These are phyloP conservation scores for Aureobasidium sp. DNA, from an alignment of 2,329 filamentous ascomycete species.

Conservation along the genomic window DNA sequence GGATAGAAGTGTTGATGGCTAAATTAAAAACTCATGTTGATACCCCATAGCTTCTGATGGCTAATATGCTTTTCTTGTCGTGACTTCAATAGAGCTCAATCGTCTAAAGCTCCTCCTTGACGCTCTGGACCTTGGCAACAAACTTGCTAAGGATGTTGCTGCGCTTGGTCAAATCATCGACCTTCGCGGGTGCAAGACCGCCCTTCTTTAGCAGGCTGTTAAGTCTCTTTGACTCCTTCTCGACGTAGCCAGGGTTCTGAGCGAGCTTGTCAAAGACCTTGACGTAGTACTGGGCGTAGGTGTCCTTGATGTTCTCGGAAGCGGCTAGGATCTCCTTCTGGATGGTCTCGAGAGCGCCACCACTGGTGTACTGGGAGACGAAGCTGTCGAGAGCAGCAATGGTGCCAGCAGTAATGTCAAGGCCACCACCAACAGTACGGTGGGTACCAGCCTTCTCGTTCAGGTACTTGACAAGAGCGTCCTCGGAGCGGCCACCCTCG, in stretches of 20 bases:
- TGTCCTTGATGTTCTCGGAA: conserved; percentile 61
- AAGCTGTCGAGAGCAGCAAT: conserved; percentile 71
- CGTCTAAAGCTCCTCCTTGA: conserved; percentile 29
- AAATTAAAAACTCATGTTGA: background rate
- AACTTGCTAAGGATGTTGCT: conserved; percentile 85
- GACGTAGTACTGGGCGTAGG: conserved; percentile 90
- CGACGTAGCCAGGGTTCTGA: conserved; percentile 68
- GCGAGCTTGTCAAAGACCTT: conserved; percentile 81
- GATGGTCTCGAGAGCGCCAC: conserved; percentile 57
- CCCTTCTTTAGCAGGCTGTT: conserved; percentile 79
- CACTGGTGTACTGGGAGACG: conserved; percentile 62
- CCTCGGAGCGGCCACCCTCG: conserved; percentile 67
- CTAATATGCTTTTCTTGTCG: conserved; percentile 5
- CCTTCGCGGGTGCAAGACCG: conserved; percentile 74
- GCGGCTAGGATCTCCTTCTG: conserved; percentile 66
- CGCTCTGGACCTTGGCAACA: conserved; percentile 43
- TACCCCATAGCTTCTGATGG: background rate
- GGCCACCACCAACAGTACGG: conserved; percentile 71
- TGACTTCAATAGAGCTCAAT: background rate
- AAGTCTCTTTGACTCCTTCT: conserved; percentile 79
- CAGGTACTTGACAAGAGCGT: conserved; percentile 69
- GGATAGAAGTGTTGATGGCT: background rate
- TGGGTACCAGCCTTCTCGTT: conserved; percentile 87
- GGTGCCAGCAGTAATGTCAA: conserved; percentile 73
- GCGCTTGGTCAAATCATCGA: conserved; percentile 79